These are phyloP conservation scores for Sarcomyxa edulis DNA, from an alignment of 768 basidiomycete genomes.

Conservation along the genomic window DNA sequence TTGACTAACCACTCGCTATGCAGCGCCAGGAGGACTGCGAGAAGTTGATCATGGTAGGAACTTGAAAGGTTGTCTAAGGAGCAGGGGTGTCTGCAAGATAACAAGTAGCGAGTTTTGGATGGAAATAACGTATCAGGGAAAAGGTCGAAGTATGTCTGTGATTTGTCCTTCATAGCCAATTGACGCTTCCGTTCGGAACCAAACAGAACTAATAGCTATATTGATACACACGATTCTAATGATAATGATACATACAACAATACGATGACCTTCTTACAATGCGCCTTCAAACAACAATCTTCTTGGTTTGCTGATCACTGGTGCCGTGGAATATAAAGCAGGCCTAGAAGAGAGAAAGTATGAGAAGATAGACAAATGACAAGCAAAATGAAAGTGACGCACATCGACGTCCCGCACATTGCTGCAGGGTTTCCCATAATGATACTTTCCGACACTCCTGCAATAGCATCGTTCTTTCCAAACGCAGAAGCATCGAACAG, in stretches of 20 bases:
- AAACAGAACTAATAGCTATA: background rate
- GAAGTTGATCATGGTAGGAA: too few relatives aligned
- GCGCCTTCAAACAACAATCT: conserved; percentile 45
- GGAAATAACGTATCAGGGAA: too few relatives aligned
- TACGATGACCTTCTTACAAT: conserved; percentile 21
- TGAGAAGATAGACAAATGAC: too few relatives aligned
- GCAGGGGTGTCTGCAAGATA: too few relatives aligned
- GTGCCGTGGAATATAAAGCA: conserved; percentile 39
- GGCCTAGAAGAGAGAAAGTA: conserved; percentile 32
- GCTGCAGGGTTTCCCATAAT: conserved; percentile 98
- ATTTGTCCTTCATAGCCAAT: too few relatives aligned
- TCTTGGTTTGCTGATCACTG: conserved; percentile 42
- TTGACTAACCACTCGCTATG: too few relatives aligned
- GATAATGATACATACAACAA: background rate
- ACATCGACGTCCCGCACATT: conserved; percentile 94
- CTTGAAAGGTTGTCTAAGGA: too few relatives aligned
- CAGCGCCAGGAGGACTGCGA: too few relatives aligned
- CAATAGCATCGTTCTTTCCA: conserved; percentile 91
- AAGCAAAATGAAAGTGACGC: conserved; percentile 17
- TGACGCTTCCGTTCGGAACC: too few relatives aligned
- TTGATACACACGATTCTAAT: too few relatives aligned
- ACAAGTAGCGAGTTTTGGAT: too few relatives aligned
- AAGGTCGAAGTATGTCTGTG: too few relatives aligned
- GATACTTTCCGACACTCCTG: conserved; percentile 98
- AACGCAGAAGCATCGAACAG: conserved; percentile 96